phyloP scores from a whole-genome alignment of 805 yeast species.

The Wickerhamomyces pijperi region DNA sequence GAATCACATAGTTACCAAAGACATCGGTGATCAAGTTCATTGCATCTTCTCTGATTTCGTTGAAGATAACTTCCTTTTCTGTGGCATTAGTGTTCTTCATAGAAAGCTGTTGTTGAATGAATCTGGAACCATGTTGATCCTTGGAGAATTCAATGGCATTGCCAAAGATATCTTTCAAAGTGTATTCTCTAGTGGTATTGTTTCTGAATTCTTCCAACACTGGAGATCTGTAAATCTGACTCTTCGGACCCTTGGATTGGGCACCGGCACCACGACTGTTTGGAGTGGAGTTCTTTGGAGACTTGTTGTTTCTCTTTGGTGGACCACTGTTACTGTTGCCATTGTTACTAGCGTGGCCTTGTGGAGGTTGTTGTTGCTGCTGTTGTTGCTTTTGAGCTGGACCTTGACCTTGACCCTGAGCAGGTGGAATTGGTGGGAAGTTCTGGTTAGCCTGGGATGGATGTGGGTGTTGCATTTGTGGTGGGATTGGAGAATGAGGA shows the following conservation, averaged over 20 bases:
- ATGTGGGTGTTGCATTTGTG: slow-evolving; percentile 2
- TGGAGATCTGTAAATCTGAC: slow-evolving; percentile 62
- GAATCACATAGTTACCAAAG: slow-evolving; percentile 95
- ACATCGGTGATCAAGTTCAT: slow-evolving; percentile 88
- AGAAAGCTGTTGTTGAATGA: slow-evolving; percentile 82
- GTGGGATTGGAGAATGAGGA: slow-evolving; percentile 5
- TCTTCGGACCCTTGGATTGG: slow-evolving; percentile 15
- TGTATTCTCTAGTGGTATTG: slow-evolving; percentile 47
- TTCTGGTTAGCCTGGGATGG: no score
- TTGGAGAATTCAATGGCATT: slow-evolving; percentile 85
- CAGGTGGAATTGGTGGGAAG: no score
- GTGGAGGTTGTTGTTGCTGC: slow-evolving; percentile 2
- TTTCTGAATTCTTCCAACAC: slow-evolving; percentile 76
- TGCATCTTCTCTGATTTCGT: slow-evolving; percentile 67
- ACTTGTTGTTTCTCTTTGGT: slow-evolving; percentile 11
- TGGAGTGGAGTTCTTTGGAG: slow-evolving; percentile 16
- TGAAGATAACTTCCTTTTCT: slow-evolving; percentile 73
- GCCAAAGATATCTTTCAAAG: slow-evolving; percentile 67
- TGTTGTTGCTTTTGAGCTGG: slow-evolving; percentile 1
- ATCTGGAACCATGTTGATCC: slow-evolving; percentile 96
- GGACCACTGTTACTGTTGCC: neutral
- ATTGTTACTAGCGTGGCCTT: slow-evolving; percentile 1
- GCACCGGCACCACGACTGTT: slow-evolving; percentile 10
- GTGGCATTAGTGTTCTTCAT: slow-evolving; percentile 35
- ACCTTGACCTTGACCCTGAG: no score